These are phyloP conservation scores for Jacaranda mimosifolia DNA, from an alignment of 257 asterid species.

Conservation along the genomic window DNA sequence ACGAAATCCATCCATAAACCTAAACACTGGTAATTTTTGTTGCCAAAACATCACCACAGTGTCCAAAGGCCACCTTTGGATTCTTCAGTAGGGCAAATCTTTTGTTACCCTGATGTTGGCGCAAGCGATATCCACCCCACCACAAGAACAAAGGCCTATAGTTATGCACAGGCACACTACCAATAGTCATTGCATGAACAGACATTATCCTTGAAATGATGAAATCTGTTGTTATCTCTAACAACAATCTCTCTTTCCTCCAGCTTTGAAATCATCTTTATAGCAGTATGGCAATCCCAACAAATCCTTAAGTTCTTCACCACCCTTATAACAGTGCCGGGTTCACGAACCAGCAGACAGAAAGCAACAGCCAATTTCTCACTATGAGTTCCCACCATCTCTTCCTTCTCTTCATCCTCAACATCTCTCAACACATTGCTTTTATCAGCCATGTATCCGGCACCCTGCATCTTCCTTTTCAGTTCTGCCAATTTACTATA, in stretches of 20 bases:
- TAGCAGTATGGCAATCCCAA: slow-evolving; percentile 71
- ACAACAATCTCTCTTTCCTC: slow-evolving; percentile 63
- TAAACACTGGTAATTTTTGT: neutral
- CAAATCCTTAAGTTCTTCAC: slow-evolving; percentile 75
- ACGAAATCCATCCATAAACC: neutral
- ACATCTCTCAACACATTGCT: slow-evolving; percentile 64
- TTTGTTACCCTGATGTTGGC: too few species aligned
- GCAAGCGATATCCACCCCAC: too few species aligned
- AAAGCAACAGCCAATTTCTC: slow-evolving; percentile 75
- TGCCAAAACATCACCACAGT: neutral
- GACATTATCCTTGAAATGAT: slow-evolving; percentile 52
- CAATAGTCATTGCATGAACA: slow-evolving; percentile 82
- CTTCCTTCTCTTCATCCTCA: slow-evolving; percentile 78
- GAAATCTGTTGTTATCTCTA: slow-evolving; percentile 76
- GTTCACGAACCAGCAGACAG: slow-evolving; percentile 56
- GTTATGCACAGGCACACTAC: slow-evolving; percentile 37
- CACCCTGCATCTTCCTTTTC: slow-evolving; percentile 49
- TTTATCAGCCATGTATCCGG: slow-evolving; percentile 65
- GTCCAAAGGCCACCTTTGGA: neutral
- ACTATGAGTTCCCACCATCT: slow-evolving; percentile 68
- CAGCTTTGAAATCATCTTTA: slow-evolving; percentile 62
- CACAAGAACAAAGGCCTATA: neutral
- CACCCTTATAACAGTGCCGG: slow-evolving; percentile 56
- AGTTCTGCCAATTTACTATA: slow-evolving; percentile 46
- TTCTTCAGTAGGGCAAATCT: too few species aligned